A percentile compares a stretch with the other conserved stretches of the same genome.
Evolutionary conservation across 2,329 filamentous ascomycete genomes (phyloP).

Genomic region (Fusarium cicatricum): DNA sequence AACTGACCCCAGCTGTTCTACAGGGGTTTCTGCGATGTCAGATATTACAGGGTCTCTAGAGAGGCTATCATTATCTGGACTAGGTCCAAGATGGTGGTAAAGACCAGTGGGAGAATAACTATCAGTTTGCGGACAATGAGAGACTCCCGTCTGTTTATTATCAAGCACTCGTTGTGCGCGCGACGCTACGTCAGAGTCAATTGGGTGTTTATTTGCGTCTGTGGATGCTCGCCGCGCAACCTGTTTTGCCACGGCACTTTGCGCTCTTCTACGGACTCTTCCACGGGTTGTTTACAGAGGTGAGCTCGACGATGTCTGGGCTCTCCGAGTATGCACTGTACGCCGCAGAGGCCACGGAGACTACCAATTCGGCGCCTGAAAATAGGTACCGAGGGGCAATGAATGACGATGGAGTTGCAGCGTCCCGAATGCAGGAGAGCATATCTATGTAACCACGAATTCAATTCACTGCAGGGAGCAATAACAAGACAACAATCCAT

Average conservation of each 20-base stretch:
- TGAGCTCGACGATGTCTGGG: conserved; percentile 20
- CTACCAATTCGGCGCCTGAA: conserved; percentile 19
- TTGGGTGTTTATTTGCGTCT: conserved; percentile 15
- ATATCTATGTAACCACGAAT: conserved; percentile 21
- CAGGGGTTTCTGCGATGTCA: conserved; percentile 24
- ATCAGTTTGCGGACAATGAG: not conserved
- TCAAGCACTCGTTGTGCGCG: conserved; percentile 7
- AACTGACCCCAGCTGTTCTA: conserved; percentile 2
- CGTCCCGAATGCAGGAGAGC: conserved; percentile 24
- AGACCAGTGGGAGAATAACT: too few species aligned
- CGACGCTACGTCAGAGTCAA: conserved; percentile 2
- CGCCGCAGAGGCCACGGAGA: conserved; percentile 13
- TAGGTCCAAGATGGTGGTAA: not conserved
- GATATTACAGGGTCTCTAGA: conserved; percentile 23
- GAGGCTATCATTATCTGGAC: conserved; percentile 16
- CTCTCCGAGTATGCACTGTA: conserved; percentile 26
- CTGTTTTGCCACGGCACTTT: conserved; percentile 34
- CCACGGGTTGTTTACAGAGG: too few species aligned
- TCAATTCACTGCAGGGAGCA: conserved; percentile 1
- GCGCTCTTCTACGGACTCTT: conserved; percentile 1
- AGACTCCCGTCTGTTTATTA: not conserved
- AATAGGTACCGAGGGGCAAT: conserved; percentile 16
- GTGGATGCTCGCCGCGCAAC: conserved; percentile 21
- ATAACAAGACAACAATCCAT: not conserved
- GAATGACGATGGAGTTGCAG: conserved; percentile 31